These are phyloP conservation scores for Kalmanozyma brasiliensis DNA, from an alignment of 1,284 basidiomycete species.

Conservation along the genomic window DNA sequence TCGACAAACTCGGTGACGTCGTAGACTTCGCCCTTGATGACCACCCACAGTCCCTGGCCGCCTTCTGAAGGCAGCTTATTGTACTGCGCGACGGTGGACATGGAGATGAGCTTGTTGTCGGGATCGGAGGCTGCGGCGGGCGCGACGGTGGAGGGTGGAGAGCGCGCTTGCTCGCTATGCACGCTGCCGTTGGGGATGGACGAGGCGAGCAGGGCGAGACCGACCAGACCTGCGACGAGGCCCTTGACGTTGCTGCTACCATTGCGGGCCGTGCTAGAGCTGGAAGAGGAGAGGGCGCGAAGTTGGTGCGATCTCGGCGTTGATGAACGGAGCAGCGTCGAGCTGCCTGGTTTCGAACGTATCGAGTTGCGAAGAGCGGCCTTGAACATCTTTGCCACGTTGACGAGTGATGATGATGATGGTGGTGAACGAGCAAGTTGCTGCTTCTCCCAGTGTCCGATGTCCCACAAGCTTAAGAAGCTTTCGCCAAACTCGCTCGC, in stretches of 20 bases:
- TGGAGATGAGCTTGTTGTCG: slow-evolving; percentile 46
- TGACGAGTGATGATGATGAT: background rate
- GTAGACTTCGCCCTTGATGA: slow-evolving; percentile 65
- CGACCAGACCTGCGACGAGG: slow-evolving; percentile 30
- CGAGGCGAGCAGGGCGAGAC: slow-evolving; percentile 34
- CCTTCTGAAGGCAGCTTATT: slow-evolving; percentile 49
- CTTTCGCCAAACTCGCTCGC: background rate
- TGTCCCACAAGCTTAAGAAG: background rate
- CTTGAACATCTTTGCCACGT: slow-evolving; percentile 14
- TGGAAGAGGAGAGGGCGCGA: slow-evolving; percentile 12
- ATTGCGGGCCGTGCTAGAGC: background rate
- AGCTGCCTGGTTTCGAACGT: slow-evolving; percentile 22
- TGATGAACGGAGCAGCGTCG: slow-evolving; percentile 14
- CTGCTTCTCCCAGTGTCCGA: too few relatives aligned
- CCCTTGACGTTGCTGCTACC: slow-evolving; percentile 16
- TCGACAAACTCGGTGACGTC: slow-evolving; percentile 81
- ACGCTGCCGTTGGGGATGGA: slow-evolving; percentile 15
- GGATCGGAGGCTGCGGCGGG: slow-evolving; percentile 36
- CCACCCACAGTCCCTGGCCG: slow-evolving; percentile 57
- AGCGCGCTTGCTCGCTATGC: slow-evolving; percentile 25
- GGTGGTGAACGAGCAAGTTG: slow-evolving; percentile 1
- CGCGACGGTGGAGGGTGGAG: slow-evolving; percentile 19
- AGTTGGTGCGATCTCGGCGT: slow-evolving; percentile 10
- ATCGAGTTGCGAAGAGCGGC: slow-evolving; percentile 20
- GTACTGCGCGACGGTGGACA: slow-evolving; percentile 56